phyloP scores from a whole-genome alignment of 225 moss, liverwort and hornwort species.

The Physcomitrellopsis africana region DNA sequence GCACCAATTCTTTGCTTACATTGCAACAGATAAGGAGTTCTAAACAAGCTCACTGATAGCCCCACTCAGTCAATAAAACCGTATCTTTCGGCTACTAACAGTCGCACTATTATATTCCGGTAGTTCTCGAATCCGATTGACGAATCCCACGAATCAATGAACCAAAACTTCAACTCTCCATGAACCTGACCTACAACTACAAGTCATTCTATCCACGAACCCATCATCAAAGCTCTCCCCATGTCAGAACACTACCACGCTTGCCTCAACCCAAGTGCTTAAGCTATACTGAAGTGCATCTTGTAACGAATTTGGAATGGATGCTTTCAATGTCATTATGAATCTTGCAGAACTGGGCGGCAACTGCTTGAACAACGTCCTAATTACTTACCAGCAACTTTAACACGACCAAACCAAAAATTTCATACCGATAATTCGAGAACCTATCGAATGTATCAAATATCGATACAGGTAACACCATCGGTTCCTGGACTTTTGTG shows the following conservation, averaged over 20 bases:
- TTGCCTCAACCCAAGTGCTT: background rate
- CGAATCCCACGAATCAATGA: background rate
- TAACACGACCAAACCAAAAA: too few species aligned
- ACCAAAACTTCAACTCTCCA: background rate
- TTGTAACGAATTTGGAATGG: background rate
- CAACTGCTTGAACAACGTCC: background rate
- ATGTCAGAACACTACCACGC: background rate
- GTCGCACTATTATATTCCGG: background rate
- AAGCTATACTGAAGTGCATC: background rate
- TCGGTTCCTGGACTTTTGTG: background rate
- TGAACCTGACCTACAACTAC: background rate
- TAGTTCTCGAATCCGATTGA: background rate
- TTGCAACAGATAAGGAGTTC: background rate
- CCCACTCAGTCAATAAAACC: background rate
- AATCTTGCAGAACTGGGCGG: background rate
- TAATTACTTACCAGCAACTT: too few species aligned
- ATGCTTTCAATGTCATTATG: background rate
- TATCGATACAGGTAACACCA: background rate
- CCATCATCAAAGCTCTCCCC: background rate
- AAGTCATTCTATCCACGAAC: background rate
- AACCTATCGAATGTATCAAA: background rate
- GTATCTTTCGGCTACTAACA: background rate
- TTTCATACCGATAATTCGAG: background rate
- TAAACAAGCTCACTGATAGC: background rate
- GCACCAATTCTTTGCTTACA: background rate